These are phyloP conservation scores for Fraxinus albicans DNA, from an alignment of 305 asterid species.

Conservation along the genomic window DNA sequence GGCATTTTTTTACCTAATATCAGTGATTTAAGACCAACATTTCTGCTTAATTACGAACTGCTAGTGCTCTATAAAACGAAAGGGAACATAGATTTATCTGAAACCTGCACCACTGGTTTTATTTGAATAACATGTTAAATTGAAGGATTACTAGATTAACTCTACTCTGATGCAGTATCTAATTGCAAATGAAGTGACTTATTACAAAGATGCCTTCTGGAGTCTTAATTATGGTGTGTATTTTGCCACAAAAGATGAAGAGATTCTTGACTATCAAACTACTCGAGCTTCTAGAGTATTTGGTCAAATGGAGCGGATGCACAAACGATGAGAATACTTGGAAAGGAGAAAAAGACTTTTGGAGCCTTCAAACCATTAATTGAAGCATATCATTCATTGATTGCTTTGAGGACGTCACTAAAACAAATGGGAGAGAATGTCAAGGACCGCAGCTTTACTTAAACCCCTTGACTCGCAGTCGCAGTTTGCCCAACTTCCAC, in stretches of 20 bases:
- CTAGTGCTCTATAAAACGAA: not conserved
- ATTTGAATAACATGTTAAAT: not conserved
- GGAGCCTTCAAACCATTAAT: no score
- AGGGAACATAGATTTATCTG: not conserved
- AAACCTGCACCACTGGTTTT: not conserved
- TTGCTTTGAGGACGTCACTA: no score
- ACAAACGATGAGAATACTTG: no score
- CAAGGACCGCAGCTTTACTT: no score
- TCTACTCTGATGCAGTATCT: not conserved
- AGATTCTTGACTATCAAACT: no score
- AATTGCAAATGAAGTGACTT: not conserved
- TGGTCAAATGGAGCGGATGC: no score
- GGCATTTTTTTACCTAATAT: not conserved
- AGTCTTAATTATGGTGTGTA: conserved; percentile 93
- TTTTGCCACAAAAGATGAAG: conserved; percentile 55
- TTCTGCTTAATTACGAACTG: not conserved
- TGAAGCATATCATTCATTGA: no score
- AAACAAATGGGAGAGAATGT: no score
- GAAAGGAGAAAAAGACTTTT: no score
- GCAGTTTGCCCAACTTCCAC: no score
- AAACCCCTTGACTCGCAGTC: no score
- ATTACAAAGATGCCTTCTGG: conserved; percentile 79
- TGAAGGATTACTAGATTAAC: not conserved
- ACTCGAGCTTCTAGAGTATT: no score
- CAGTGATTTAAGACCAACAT: not conserved